Evolutionary conservation across 352 stramenopile species (phyloP).

Genomic region (Globisporangium acanthophoron): DNA sequence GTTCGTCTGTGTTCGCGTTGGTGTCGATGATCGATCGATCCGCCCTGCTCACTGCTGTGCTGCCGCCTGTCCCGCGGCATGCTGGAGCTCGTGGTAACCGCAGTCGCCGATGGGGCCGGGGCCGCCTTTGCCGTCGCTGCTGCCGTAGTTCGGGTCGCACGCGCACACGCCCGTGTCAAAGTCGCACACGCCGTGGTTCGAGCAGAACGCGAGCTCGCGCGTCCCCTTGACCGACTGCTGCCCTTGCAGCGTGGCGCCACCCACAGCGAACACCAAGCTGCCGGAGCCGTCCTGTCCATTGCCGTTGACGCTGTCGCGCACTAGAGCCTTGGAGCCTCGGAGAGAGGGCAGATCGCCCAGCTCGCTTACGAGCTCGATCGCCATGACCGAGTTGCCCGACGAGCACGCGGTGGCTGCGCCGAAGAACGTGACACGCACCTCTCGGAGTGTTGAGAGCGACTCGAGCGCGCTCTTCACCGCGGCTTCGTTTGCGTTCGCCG

Average conservation of each 20-base stretch:
- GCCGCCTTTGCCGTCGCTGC: slow-evolving; percentile 64
- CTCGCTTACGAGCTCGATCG: slow-evolving; percentile 57
- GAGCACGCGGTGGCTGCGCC: slow-evolving; percentile 34
- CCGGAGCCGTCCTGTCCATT: slow-evolving; percentile 57
- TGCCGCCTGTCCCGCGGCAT: slow-evolving; percentile 5
- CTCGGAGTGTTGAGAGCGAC: slow-evolving; percentile 30
- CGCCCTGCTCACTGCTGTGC: no score
- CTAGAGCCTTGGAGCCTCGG: slow-evolving; percentile 22
- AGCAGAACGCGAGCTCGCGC: slow-evolving; percentile 65
- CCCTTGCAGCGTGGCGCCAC: slow-evolving; percentile 27
- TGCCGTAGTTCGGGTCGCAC: slow-evolving; percentile 59
- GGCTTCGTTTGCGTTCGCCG: slow-evolving; percentile 23
- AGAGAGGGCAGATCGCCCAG: slow-evolving; percentile 51
- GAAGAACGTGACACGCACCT: slow-evolving; percentile 39
- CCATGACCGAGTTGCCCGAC: slow-evolving; percentile 31
- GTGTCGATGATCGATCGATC: no score
- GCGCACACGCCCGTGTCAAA: slow-evolving; percentile 51
- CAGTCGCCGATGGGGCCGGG: slow-evolving; percentile 67
- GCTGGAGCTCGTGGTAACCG: slow-evolving; percentile 48
- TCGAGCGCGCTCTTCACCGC: slow-evolving; percentile 45
- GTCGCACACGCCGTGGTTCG: slow-evolving; percentile 70
- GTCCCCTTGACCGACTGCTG: slow-evolving; percentile 54
- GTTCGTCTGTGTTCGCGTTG: no score
- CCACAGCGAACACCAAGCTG: slow-evolving; percentile 28
- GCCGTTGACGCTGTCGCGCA: slow-evolving; percentile 44